Conservation (phyloP, 202 grass and related monocot genomes). For the Eragrostis tef region DNA sequence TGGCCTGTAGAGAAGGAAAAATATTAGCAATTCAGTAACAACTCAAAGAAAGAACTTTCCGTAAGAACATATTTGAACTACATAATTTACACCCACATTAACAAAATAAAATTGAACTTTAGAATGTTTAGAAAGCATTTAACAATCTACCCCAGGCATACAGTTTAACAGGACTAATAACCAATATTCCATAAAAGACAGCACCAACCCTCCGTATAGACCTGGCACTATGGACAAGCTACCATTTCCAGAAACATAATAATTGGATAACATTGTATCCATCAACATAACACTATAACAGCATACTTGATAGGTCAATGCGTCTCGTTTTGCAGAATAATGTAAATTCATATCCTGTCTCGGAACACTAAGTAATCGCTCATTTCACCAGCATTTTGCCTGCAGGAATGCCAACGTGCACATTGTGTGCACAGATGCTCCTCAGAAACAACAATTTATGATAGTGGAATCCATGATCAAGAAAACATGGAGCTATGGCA, state of each 20-base stretch:
- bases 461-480: not conserved
- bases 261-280: not conserved
- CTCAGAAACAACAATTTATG: not conserved
- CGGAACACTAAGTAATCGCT: not conserved
- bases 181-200: not conserved
- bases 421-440: not conserved
- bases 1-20: conserved; percentile 61
- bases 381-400: not conserved
- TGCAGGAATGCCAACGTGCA: not conserved
- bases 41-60: not conserved
- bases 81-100: not conserved
- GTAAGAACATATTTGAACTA: not conserved
- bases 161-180: not conserved
- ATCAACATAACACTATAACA: conserved; percentile 1
- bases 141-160: conserved; percentile 12
- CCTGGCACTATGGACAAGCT: not conserved
- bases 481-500: not conserved
- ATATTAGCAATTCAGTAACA: conserved; percentile 1
- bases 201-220: not conserved
- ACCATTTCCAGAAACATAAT: not conserved
- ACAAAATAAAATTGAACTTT: not conserved
- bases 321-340: not conserved
- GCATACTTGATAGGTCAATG: not conserved
- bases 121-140: not conserved
- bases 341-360: not conserved